These are phyloP conservation scores for Bipolaris victoriae DNA, from an alignment of 2,329 filamentous ascomycete species.

Conservation along the genomic window DNA sequence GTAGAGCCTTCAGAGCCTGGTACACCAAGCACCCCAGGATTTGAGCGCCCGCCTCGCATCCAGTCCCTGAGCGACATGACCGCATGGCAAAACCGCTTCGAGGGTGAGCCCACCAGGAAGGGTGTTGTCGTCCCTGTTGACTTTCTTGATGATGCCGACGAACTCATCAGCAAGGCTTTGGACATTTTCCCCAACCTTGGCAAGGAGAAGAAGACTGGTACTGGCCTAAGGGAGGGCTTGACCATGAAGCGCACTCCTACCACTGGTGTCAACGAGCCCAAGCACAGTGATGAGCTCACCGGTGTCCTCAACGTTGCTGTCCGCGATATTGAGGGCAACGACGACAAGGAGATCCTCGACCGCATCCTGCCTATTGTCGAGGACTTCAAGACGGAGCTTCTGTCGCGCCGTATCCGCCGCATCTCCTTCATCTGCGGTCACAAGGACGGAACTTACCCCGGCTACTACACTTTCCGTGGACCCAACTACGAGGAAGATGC, in stretches of 20 bases:
- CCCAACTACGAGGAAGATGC: constrained; percentile 88
- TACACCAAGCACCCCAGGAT: constrained; percentile 69
- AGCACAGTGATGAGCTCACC: constrained; percentile 78
- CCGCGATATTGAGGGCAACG: constrained; percentile 80
- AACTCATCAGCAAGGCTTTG: constrained; percentile 80
- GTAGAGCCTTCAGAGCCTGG: constrained; percentile 81
- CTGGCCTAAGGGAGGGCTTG: constrained; percentile 40
- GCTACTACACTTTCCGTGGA: constrained; percentile 98
- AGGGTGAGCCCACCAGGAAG: constrained; percentile 79
- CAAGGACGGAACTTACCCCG: constrained; percentile 91
- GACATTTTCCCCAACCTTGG: constrained; percentile 74
- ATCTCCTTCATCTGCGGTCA: constrained; percentile 96
- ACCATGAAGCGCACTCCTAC: constrained; percentile 72
- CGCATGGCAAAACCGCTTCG: constrained; percentile 75
- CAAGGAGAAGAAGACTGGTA: constrained; percentile 62
- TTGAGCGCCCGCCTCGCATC: constrained; percentile 72
- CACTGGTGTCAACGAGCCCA: constrained; percentile 40
- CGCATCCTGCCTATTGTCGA: constrained; percentile 79
- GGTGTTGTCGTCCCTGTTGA: constrained; percentile 93
- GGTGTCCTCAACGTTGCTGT: constrained; percentile 93
- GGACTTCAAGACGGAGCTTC: constrained; percentile 81
- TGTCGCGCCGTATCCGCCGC: constrained; percentile 81
- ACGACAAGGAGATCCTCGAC: constrained; percentile 79
- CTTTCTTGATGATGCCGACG: constrained; percentile 93
- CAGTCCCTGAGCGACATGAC: constrained; percentile 97